Evolutionary conservation across 805 yeast species (phyloP).

Genomic region (Metschnikowia noctiluminum): DNA sequence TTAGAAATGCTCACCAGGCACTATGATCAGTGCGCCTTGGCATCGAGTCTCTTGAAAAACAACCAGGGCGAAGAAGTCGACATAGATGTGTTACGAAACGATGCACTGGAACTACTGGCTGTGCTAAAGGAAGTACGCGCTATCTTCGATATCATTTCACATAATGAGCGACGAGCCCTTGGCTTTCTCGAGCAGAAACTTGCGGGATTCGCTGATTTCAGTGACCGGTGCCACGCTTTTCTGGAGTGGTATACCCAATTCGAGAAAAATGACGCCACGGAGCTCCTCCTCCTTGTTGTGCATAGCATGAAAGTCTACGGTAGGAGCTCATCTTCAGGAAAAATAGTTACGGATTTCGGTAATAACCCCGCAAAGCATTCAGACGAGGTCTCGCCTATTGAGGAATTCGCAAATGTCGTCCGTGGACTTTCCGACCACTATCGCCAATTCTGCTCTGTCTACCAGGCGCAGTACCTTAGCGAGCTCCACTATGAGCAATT

Average conservation of each 20-base stretch:
- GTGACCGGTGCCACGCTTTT: slow-evolving; percentile 17
- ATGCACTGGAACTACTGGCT: slow-evolving; percentile 52
- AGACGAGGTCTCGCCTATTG: slow-evolving; percentile 6
- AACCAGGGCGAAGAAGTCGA: slow-evolving; percentile 21
- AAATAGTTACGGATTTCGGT: neutral
- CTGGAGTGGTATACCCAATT: slow-evolving; percentile 20
- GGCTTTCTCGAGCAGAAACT: slow-evolving; percentile 19
- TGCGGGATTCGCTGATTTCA: slow-evolving; percentile 15
- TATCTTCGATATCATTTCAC: slow-evolving; percentile 32
- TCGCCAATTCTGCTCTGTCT: slow-evolving; percentile 30
- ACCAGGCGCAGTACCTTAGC: slow-evolving; percentile 32
- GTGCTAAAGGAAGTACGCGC: slow-evolving; percentile 41
- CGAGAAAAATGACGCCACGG: slow-evolving; percentile 26
- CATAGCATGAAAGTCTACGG: slow-evolving; percentile 1
- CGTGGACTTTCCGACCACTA: slow-evolving; percentile 34
- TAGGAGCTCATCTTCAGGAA: neutral
- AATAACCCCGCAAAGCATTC: neutral
- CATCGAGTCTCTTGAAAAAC: slow-evolving; percentile 17
- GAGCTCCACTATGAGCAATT: slow-evolving; percentile 40
- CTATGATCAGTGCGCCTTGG: slow-evolving; percentile 71
- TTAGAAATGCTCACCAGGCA: slow-evolving; percentile 74
- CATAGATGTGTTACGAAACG: slow-evolving; percentile 47
- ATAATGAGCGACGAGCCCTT: slow-evolving; percentile 32
- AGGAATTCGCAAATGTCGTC: slow-evolving; percentile 25
- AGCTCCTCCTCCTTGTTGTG: slow-evolving; percentile 10